Percentiles rank a stretch among this genome's conserved stretches.
Conservation (phyloP, 495 filamentous ascomycete species). For the Xylona heveae region DNA sequence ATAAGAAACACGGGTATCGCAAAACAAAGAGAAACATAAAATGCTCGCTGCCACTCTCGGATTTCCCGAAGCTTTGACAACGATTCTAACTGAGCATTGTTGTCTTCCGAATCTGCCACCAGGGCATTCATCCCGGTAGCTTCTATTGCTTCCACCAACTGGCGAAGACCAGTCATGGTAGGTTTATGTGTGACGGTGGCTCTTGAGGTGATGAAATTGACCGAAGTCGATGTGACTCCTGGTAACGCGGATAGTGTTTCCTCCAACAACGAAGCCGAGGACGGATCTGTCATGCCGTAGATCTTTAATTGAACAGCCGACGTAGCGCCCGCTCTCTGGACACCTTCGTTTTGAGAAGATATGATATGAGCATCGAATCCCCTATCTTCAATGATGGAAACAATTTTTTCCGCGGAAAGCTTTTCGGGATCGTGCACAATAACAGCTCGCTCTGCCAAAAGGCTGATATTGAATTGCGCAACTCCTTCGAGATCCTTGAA, state of each 20-base stretch:
- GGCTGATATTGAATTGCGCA: constrained; percentile 74
- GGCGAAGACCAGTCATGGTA: constrained; percentile 50
- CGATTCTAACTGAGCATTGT: constrained; percentile 89
- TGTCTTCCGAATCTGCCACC: constrained; percentile 78
- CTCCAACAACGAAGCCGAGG: constrained; percentile 51
- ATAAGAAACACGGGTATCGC: constrained; percentile 84
- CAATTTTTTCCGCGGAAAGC: constrained; percentile 47
- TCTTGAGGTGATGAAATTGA: constrained; percentile 46
- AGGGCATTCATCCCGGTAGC: constrained; percentile 66
- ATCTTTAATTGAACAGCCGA: constrained; percentile 55
- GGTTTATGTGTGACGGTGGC: constrained; percentile 51
- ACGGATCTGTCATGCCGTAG: constrained; percentile 53
- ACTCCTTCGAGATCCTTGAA: constrained; percentile 62
- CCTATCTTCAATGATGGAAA: constrained; percentile 62
- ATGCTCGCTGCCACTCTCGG: constrained; percentile 69
- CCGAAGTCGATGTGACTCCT: constrained; percentile 50
- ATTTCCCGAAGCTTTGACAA: constrained; percentile 93
- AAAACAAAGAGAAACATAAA: constrained; percentile 52
- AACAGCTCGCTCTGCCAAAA: constrained; percentile 81
- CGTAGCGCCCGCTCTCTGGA: constrained; percentile 17
- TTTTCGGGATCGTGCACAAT: constrained; percentile 57
- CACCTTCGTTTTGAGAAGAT: constrained; percentile 22
- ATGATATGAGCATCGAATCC: constrained; percentile 82
- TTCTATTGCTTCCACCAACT: constrained; percentile 67
- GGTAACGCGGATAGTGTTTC: constrained; percentile 36